Conservation (phyloP, 2,329 filamentous ascomycete species). For the Trichoderma sp. region DNA sequence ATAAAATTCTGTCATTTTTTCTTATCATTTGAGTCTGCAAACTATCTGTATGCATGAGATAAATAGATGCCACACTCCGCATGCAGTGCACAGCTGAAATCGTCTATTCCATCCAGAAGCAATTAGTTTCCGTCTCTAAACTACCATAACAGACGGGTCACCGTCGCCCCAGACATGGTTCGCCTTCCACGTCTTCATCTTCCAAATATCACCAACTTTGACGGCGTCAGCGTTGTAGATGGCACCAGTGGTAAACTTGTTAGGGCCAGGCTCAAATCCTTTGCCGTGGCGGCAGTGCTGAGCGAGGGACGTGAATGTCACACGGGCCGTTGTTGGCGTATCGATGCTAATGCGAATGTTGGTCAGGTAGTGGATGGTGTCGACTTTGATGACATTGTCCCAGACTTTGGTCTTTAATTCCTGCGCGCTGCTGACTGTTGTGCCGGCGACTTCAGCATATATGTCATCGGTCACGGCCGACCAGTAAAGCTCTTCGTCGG, state of each 20-base stretch:
- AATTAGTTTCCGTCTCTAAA: background rate
- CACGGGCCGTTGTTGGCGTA: background rate
- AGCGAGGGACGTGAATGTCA: background rate
- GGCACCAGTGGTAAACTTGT: background rate
- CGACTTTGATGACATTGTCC: background rate
- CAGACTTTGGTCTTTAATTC: background rate
- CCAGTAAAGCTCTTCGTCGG: background rate
- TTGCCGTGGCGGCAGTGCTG: background rate
- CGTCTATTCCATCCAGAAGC: background rate
- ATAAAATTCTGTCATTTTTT: background rate
- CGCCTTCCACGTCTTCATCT: background rate
- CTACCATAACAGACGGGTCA: background rate
- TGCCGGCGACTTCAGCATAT: background rate
- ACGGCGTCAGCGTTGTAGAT: background rate
- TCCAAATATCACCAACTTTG: background rate
- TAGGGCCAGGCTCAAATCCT: background rate
- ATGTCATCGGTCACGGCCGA: background rate
- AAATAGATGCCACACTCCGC: background rate
- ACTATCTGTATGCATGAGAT: background rate
- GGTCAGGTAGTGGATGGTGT: background rate
- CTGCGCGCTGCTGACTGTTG: background rate
- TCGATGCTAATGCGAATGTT: background rate
- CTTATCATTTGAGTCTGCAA: background rate
- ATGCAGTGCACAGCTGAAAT: background rate
- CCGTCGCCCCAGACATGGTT: background rate